Evolutionary conservation across 768 basidiomycete species (phyloP), one percentile per base, ranked within the genome.

Genomic region (Amanita subjunquillea): DNA sequence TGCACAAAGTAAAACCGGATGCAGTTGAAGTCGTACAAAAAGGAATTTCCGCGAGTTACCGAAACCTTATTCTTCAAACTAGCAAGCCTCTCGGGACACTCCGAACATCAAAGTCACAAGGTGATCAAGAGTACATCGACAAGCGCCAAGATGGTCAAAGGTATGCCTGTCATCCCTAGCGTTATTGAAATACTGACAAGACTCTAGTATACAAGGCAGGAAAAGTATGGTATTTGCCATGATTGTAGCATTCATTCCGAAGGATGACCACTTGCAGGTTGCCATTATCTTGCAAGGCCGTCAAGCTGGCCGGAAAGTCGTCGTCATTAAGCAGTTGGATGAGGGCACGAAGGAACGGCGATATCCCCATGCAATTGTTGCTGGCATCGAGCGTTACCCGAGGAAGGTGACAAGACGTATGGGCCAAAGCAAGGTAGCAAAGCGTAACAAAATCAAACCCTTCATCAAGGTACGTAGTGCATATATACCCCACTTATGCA

Each of bases 231-330:
- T 32, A 25, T 8, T 25, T n/a, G 17, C 10, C 48, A 38, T 39
- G 17, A 40, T 36, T 41, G 32, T 43, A 7, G 23, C 17, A 42
- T 17, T 37, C 49, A 34, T 25, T 10, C n/a, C 9, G 12, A 50
- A 44, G 46, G 25, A 40, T 39, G n/a, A 38, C 32, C 48, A 57
- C 48, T 29, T 42, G 48, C 58, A 91, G 89, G 91, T 94, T 62
- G 91, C 91, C 60, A 93, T 98, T 74, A 83, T 97, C 71, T 90
- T 98, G 68, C 90, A 93, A 74, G 96, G 96, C 68, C 93, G 96
- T 68, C 96, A 97, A 70, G 96, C 96, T 59, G 96, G 96, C 67
- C 92, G 91, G 78, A 99, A 99, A 79, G 95, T 97, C 60, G 95
- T 99, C 56, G 89, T 98, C 60, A 92, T 99, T 72, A 96, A 94